Evolutionary conservation across 2,329 filamentous ascomycete genomes (phyloP).

Genomic region (Penicillium sp.): DNA sequence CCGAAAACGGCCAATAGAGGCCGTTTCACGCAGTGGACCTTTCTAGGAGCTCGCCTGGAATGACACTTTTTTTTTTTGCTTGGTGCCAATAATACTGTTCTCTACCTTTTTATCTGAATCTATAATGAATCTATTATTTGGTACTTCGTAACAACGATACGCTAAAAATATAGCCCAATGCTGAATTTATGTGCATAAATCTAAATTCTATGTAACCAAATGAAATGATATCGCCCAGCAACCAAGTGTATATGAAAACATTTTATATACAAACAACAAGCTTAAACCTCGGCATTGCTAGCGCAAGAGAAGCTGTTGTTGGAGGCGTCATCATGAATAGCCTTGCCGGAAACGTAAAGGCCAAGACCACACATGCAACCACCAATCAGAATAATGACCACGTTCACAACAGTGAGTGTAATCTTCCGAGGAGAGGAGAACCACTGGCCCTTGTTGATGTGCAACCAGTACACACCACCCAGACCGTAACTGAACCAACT

Average conservation of each 20-base stretch:
- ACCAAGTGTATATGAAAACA: background rate
- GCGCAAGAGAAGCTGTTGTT: constrained; percentile 41
- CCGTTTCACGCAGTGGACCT: no score
- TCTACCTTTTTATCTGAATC: background rate
- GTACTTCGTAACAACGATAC: background rate
- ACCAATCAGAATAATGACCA: constrained; percentile 39
- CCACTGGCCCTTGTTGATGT: constrained; percentile 46
- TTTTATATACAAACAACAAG: background rate
- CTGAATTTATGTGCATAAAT: background rate
- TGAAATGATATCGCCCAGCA: background rate
- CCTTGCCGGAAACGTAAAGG: constrained; percentile 28
- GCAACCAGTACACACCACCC: constrained; percentile 48
- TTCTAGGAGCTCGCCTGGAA: no score
- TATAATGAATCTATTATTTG: background rate
- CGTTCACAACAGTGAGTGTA: constrained; percentile 46
- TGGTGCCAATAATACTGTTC: background rate
- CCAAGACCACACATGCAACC: constrained; percentile 27
- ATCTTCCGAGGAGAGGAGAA: constrained; percentile 47
- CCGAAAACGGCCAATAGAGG: no score
- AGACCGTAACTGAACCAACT: constrained; percentile 35
- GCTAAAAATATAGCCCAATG: background rate
- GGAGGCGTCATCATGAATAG: constrained; percentile 25
- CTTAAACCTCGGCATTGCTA: constrained; percentile 28
- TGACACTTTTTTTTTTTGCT: no score
- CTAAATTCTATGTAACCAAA: background rate